Evolutionary conservation across 179 eudicot genomes (phyloP), one percentile per base, ranked within the genome.

Genomic region (Kewa caespitosa): DNA sequence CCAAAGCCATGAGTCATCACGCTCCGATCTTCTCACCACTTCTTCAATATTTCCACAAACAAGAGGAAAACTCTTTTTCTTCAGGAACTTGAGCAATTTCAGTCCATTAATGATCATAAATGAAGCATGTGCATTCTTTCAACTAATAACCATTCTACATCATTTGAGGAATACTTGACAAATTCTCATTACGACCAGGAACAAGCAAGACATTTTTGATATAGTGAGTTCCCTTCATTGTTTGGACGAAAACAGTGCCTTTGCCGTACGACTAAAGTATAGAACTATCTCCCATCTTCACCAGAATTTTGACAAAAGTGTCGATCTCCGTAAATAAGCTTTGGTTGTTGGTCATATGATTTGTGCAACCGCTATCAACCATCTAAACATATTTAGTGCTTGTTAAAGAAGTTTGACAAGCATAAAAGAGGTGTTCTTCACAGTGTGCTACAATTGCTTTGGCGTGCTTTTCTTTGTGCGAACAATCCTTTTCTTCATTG

Each of bases 11-110:
- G n/a, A n/a, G n/a, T n/a, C n/a, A n/a, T n/a, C n/a, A n/a, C n/a
- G n/a, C 17, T 60, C 20, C 37, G 70, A 78, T 3, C 63, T 48
- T 78, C 75, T 67, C 70, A 71, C 0, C 27, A 38, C 38, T 25
- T 37, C 36, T n/a, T n/a, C 11, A 5, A 10, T 20, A 27, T 28
- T 6, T 2, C 6, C 22, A 37, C 8, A 34, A 73, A 31, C 6
- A 18, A 25, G 6, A 69, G 81, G 1, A 74, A 14, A 4, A 41
- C 60, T 1, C 71, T 60, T 62, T 13, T 54, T 28, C 13, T 74
- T 78, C 27, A 27, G 12, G 22, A 55, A 55, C 13, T 74, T 78
- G 10, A 27, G 12, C n/a, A 55, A 55, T 55, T 22, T 22, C 3
- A 2, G 22, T 22, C 27, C 12, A 25, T 22, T 55, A 9, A 10